Conservation (phyloP, 1,284 basidiomycete genomes). For the Pseudozyma pruni region DNA sequence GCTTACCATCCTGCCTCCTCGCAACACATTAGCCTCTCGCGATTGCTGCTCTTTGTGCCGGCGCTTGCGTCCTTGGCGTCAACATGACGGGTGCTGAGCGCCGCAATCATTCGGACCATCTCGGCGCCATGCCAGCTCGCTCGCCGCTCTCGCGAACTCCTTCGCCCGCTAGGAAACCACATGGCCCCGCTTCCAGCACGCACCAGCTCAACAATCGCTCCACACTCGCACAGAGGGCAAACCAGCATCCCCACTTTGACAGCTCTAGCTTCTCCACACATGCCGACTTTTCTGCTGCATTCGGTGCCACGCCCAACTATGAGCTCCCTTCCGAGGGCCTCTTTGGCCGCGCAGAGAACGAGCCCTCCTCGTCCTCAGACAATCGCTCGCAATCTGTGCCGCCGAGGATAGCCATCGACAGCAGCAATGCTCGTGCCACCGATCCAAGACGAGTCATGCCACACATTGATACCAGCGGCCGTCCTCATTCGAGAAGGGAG, state of each 20-base stretch:
- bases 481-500: conserved; percentile 24
- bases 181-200: conserved; percentile 9
- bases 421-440: conserved; percentile 14
- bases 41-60: background rate
- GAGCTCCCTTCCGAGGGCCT: conserved; percentile 43
- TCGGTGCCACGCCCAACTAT: conserved; percentile 49
- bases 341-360: conserved; percentile 13
- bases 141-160: conserved; percentile 26
- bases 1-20: too few species aligned
- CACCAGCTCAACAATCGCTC: conserved; percentile 15
- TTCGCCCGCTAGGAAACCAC: conserved; percentile 19
- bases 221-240: conserved; percentile 23
- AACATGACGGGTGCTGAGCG: conserved; percentile 42
- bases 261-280: conserved; percentile 13
- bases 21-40: too few species aligned
- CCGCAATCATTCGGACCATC: conserved; percentile 35
- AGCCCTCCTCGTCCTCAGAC: conserved; percentile 12
- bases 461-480: conserved; percentile 36
- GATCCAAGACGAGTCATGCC: conserved; percentile 25
- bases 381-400: conserved; percentile 42
- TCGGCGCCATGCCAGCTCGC: conserved; percentile 20
- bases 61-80: conserved; percentile 5
- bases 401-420: conserved; percentile 25
- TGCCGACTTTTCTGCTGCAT: conserved; percentile 4
- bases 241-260: conserved; percentile 32